Evolutionary conservation across 768 basidiomycete species (phyloP), one percentile per base, ranked within the genome.

Genomic region (Russula foetens): DNA sequence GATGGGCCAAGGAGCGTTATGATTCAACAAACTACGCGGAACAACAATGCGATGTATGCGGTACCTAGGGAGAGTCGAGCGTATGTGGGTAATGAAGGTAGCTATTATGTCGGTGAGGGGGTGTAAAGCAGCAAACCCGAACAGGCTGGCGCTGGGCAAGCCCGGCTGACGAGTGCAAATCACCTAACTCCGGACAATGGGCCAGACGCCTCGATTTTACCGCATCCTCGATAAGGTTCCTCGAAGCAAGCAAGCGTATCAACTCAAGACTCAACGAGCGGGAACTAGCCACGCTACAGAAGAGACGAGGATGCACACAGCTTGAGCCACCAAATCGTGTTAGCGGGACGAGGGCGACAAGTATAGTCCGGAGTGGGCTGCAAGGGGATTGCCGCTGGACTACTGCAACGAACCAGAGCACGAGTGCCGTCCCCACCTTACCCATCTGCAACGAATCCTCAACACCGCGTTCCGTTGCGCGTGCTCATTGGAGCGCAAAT

Each of bases 111-210:
- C 46, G 41, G 58, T 52, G n/a, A 55, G 51, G 7, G n/a, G 53
- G 48, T 48, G 46, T 31, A 38, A 52, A 51, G 39, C 24, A 17
- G 19, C 60, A 46, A 53, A 45, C 52, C 54, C 53, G 33, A 28
- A 48, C 49, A 60, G 47, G 33, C 15, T 39, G 47, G 62, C 7
- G 53, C 50, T 45, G 52, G 50, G 66, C 66, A 47, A 53, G 48
- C 65, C 59, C 65, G 65, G 49, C 65, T 66, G 59, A 63, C 65
- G 65, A 64, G 63, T 56, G 63, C 63, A 63, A 64, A 64, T 58
- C 38, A 45, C 60, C 55, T 26, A 41, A 53, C 55, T 19, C 53
- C 29, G 23, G 21, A 65, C 45, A 24, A 58, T 45, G 51, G 7
- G 44, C 64, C 28, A 39, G 8, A 49, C 56, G 24, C 46, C 44